These are phyloP conservation scores for Malbranchea cinnamomea DNA, from an alignment of 2,329 filamentous ascomycete species.

Conservation along the genomic window DNA sequence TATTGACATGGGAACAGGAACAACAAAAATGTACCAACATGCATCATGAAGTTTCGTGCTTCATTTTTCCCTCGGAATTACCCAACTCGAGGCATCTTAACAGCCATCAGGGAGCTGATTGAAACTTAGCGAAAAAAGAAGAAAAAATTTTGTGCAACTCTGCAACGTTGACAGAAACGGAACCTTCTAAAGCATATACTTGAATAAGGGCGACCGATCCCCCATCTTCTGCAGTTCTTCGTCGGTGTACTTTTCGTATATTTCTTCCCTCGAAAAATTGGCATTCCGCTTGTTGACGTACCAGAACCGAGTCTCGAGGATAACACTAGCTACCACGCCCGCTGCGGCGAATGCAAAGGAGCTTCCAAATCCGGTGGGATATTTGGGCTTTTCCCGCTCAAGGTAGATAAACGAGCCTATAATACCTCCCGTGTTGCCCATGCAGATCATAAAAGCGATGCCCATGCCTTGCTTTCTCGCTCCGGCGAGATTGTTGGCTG, in stretches of 20 bases:
- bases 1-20: too few relatives aligned
- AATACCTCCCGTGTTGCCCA: constrained; percentile 26
- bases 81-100: too few relatives aligned
- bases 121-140: background rate
- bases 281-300: constrained; percentile 18
- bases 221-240: constrained; percentile 23
- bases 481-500: constrained; percentile 20
- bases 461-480: constrained; percentile 28
- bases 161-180: too few relatives aligned
- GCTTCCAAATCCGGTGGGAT: constrained; percentile 21
- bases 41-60: too few relatives aligned
- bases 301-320: constrained; percentile 17
- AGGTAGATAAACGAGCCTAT: constrained; percentile 22
- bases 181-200: constrained; percentile 19
- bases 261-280: constrained; percentile 18
- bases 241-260: constrained; percentile 20
- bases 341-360: constrained; percentile 17
- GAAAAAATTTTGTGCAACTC: too few relatives aligned
- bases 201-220: constrained; percentile 24
- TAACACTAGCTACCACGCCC: constrained; percentile 13
- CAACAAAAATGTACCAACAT: too few relatives aligned
- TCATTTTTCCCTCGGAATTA: too few relatives aligned
- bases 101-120: too few relatives aligned
- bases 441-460: constrained; percentile 28
- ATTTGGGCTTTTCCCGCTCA: constrained; percentile 14